A percentile compares a stretch with the other conserved stretches of the same genome.
phyloP scores from a whole-genome alignment of 805 yeast species.

The Schizosaccharomyces lindneri region DNA sequence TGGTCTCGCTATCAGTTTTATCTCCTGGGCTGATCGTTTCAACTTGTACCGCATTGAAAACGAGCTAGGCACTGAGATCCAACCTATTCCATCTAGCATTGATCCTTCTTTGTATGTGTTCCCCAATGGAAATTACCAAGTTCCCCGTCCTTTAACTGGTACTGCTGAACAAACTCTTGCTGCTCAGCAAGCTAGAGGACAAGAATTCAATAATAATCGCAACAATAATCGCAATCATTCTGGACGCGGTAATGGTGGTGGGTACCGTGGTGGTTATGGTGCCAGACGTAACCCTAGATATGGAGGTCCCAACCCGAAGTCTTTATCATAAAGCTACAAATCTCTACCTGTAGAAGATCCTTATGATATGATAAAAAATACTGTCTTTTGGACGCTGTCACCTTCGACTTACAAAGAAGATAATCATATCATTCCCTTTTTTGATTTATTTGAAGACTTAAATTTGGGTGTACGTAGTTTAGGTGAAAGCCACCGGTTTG shows the following conservation, averaged over 20 bases:
- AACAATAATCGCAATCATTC: slow-evolving; percentile 1
- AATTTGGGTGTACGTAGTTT: too few relatives aligned
- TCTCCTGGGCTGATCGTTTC: slow-evolving; percentile 91
- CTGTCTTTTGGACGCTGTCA: too few relatives aligned
- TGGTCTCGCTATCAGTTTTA: slow-evolving; percentile 88
- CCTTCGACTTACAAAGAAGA: too few relatives aligned
- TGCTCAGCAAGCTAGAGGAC: not conserved
- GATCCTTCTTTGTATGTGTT: slow-evolving; percentile 78
- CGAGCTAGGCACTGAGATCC: slow-evolving; percentile 90
- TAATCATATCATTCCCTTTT: too few relatives aligned
- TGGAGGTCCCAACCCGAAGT: not conserved
- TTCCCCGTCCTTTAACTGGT: slow-evolving; percentile 76
- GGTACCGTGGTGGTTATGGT: not conserved
- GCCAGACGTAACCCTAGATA: not conserved
- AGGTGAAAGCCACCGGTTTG: too few relatives aligned
- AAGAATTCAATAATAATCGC: slow-evolving; percentile 7
- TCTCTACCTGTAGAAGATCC: too few relatives aligned
- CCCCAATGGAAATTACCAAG: slow-evolving; percentile 34
- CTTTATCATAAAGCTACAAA: too few relatives aligned
- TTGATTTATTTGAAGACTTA: too few relatives aligned
- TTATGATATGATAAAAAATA: too few relatives aligned
- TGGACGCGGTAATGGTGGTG: not conserved
- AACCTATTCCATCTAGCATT: slow-evolving; percentile 84
- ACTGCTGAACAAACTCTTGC: slow-evolving; percentile 13
- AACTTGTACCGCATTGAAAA: slow-evolving; percentile 85